These are phyloP conservation scores for Pseudonitzschia multiseries DNA, from an alignment of 108 stramenopile genomes.

Conservation along the genomic window DNA sequence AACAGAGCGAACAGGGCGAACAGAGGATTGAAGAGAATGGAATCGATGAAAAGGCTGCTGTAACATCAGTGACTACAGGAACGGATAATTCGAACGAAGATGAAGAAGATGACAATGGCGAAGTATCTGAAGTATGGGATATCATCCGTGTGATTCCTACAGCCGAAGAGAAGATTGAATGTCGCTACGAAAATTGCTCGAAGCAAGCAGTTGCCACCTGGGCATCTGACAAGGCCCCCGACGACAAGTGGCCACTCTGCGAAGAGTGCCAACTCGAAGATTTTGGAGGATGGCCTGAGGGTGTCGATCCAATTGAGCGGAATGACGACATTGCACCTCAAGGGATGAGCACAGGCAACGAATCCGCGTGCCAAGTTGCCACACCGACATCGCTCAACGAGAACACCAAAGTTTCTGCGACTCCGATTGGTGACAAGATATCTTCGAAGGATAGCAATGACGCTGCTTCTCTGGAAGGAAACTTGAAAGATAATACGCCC, in stretches of 20 bases:
- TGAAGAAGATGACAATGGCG: background rate
- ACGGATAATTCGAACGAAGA: background rate
- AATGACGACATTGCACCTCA: background rate
- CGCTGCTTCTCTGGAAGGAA: slow-evolving; percentile 5
- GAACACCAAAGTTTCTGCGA: slow-evolving; percentile 1
- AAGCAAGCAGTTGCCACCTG: slow-evolving; percentile 43
- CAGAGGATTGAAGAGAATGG: background rate
- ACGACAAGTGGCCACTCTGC: slow-evolving; percentile 63
- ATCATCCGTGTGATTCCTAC: slow-evolving; percentile 42
- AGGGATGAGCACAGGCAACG: background rate
- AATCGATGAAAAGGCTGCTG: background rate
- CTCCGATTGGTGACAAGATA: background rate
- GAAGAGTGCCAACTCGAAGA: slow-evolving; percentile 50
- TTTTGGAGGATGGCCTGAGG: slow-evolving; percentile 50
- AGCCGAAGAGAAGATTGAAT: slow-evolving; percentile 22
- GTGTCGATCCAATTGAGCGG: slow-evolving; percentile 25
- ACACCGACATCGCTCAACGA: background rate
- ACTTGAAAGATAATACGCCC: background rate
- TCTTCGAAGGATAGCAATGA: background rate
- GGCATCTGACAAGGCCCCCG: slow-evolving; percentile 48
- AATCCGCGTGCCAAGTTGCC: background rate
- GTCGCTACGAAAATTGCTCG: slow-evolving; percentile 40
- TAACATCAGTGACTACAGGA: background rate
- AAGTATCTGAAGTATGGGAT: slow-evolving; percentile 57
- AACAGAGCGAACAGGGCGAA: background rate